Evolutionary conservation across 495 filamentous ascomycete genomes (phyloP).

Genomic region (Tuber aestivum): DNA sequence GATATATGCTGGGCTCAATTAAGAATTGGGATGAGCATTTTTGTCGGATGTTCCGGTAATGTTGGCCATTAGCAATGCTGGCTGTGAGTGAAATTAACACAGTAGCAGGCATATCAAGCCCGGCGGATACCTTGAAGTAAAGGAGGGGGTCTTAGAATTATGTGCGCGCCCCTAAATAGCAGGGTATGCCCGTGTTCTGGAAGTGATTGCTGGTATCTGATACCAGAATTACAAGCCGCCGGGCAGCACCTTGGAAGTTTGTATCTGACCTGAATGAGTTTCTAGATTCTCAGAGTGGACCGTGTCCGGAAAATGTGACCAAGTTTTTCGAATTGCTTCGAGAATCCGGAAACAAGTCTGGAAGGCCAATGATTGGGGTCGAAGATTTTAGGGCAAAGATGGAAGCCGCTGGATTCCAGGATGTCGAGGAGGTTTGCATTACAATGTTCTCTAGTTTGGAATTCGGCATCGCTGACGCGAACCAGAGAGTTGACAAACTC

Average conservation of each 20-base stretch:
- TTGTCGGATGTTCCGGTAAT: background rate
- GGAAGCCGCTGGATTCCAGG: background rate
- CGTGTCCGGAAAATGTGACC: background rate
- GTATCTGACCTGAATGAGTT: background rate
- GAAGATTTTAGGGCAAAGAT: background rate
- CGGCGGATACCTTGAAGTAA: conserved; percentile 50
- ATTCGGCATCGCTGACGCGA: conserved; percentile 40
- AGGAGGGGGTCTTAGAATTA: conserved; percentile 25
- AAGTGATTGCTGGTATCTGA: background rate
- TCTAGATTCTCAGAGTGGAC: background rate
- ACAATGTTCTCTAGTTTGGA: background rate
- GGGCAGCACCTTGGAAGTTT: background rate
- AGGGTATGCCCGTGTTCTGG: background rate
- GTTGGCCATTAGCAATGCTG: background rate
- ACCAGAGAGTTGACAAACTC: conserved; percentile 4
- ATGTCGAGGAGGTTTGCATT: background rate
- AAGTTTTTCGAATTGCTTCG: background rate
- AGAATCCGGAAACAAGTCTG: background rate
- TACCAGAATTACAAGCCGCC: background rate
- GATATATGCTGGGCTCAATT: conserved; percentile 19
- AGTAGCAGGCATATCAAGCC: conserved; percentile 44
- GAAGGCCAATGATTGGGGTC: background rate
- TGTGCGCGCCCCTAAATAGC: background rate
- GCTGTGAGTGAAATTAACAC: background rate
- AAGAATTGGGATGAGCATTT: background rate